These are phyloP conservation scores for Pseudodiploospora longispora DNA, from an alignment of 2,329 filamentous ascomycete genomes.

Conservation along the genomic window DNA sequence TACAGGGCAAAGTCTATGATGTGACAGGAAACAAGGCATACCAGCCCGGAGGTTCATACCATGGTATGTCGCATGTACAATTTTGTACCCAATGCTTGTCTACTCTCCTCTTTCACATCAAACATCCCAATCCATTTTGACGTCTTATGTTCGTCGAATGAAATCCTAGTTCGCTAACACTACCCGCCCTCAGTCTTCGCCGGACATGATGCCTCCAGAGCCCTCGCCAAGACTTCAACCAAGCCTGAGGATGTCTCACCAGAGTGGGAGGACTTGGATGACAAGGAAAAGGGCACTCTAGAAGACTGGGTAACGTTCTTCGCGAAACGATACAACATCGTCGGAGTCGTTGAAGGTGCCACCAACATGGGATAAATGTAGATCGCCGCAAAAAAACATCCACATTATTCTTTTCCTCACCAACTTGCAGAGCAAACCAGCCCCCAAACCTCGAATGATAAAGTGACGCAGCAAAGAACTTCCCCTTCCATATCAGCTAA, in stretches of 20 bases:
- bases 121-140: neutral
- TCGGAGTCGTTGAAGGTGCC: conserved; percentile 58
- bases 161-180: neutral
- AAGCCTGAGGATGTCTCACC: conserved; percentile 75
- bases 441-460: no score
- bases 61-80: conserved; percentile 49
- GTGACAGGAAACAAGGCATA: conserved; percentile 87
- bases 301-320: conserved; percentile 96
- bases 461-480: no score
- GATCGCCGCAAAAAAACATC: neutral
- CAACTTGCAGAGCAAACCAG: no score
- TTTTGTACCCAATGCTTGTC: neutral
- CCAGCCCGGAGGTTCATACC: conserved; percentile 71
- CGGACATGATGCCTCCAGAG: conserved; percentile 91
- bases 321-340: conserved; percentile 90
- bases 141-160: conserved; percentile 11
- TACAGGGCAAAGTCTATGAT: conserved; percentile 84
- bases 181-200: conserved; percentile 63
- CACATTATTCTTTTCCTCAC: neutral
- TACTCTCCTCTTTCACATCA: neutral
- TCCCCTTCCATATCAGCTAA: no score
- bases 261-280: conserved; percentile 74
- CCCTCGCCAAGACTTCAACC: conserved; percentile 76
- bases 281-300: conserved; percentile 77
- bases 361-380: conserved; percentile 41